A percentile compares a stretch with the other conserved stretches of the same genome.
Evolutionary conservation across 108 stramenopile species (phyloP).

Genomic region (Nitzschia inconspicua): DNA sequence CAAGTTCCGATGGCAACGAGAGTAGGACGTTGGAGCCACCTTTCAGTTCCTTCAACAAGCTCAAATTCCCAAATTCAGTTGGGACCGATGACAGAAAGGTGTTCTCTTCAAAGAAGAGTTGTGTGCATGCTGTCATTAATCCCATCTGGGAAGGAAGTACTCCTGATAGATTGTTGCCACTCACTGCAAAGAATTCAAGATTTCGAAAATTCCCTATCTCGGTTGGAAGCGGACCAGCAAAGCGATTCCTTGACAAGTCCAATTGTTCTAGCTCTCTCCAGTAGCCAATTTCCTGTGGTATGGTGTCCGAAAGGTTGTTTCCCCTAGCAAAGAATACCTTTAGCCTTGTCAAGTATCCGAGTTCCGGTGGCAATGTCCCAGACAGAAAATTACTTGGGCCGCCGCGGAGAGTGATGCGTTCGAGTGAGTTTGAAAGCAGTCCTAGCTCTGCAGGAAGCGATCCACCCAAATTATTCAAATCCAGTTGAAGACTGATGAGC

Average conservation of each 20-base stretch:
- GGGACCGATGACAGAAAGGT: slow-evolving; percentile 45
- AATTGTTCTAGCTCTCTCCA: slow-evolving; percentile 33
- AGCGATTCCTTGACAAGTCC: slow-evolving; percentile 16
- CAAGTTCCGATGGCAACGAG: slow-evolving; percentile 38
- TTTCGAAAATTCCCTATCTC: slow-evolving; percentile 36
- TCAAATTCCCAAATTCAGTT: slow-evolving; percentile 39
- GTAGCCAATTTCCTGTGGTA: slow-evolving; percentile 43
- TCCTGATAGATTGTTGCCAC: slow-evolving; percentile 44
- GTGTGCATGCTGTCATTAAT: slow-evolving; percentile 18
- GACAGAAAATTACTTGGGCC: slow-evolving; percentile 4
- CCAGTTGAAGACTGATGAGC: slow-evolving; percentile 20
- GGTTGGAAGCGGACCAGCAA: slow-evolving; percentile 26
- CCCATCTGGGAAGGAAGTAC: slow-evolving; percentile 42
- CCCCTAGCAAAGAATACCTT: slow-evolving; percentile 29
- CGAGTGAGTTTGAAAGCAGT: slow-evolving; percentile 19
- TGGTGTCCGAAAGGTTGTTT: slow-evolving; percentile 32
- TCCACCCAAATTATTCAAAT: slow-evolving; percentile 30
- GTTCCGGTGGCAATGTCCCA: slow-evolving; percentile 48
- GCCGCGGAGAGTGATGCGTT: slow-evolving; percentile 9
- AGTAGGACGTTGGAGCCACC: slow-evolving; percentile 27
- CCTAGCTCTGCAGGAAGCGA: slow-evolving; percentile 26
- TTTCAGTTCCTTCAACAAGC: slow-evolving; percentile 27
- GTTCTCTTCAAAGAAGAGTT: slow-evolving; percentile 47
- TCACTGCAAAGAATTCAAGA: slow-evolving; percentile 36
- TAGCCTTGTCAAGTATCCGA: slow-evolving; percentile 40